Percentiles rank a stretch among this genome's conserved stretches.
Evolutionary conservation across 1,139 yeast species (phyloP).

Genomic region (Yamadazyma dendronema): DNA sequence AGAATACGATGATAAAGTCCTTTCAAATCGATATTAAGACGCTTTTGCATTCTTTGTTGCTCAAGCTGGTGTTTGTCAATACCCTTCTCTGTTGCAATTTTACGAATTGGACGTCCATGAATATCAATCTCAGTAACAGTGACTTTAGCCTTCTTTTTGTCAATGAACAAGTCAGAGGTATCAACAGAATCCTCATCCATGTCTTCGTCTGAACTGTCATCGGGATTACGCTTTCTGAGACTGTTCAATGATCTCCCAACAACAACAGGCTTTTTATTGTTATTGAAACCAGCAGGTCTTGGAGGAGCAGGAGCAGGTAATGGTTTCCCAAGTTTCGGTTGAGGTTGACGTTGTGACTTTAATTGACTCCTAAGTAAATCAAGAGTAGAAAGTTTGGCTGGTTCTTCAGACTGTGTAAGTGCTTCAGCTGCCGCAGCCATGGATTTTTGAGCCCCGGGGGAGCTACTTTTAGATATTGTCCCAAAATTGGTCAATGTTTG

Average conservation of each 20-base stretch:
- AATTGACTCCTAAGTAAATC: conserved; percentile 43
- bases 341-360: conserved; percentile 22
- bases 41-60: conserved; percentile 74
- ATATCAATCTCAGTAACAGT: conserved; percentile 42
- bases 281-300: conserved; percentile 80
- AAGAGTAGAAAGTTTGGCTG: conserved; percentile 33
- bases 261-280: conserved; percentile 23
- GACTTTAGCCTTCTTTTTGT: conserved; percentile 25
- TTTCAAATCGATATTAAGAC: conserved; percentile 74
- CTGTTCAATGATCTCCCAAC: conserved; percentile 39
- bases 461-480: conserved; percentile 32
- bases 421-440: conserved; percentile 37
- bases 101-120: conserved; percentile 32
- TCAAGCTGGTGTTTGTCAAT: conserved; percentile 52
- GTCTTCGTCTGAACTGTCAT: conserved; percentile 36
- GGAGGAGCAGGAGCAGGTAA: conserved; percentile 57
- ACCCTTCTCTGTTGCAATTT: conserved; percentile 15
- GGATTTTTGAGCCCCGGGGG: conserved; percentile 10
- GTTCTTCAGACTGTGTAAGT: conserved; percentile 10
- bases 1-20: conserved; percentile 72
- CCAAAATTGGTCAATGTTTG: conserved; percentile 53
- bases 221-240: conserved; percentile 28
- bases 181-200: conserved; percentile 37
- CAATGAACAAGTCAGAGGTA: conserved; percentile 42
- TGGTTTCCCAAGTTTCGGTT: conserved; percentile 9